These are phyloP conservation scores for Gymnopus androsaceus DNA, from an alignment of 1,284 basidiomycete species.

Conservation along the genomic window DNA sequence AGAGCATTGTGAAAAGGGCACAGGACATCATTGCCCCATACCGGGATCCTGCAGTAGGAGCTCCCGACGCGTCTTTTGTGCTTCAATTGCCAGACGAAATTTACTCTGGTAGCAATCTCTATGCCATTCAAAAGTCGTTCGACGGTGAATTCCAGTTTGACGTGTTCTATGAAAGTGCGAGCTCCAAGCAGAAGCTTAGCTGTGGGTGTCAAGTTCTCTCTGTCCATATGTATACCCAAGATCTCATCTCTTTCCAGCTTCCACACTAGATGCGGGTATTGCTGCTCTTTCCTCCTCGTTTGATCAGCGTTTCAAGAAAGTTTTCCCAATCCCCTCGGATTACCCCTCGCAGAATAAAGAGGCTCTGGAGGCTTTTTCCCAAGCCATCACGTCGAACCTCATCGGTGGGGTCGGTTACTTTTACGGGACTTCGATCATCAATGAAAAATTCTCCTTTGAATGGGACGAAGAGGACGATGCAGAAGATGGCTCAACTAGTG, in stretches of 20 bases:
- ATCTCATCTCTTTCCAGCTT: constrained; percentile 40
- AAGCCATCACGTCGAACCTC: constrained; percentile 86
- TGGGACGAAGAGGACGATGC: constrained; percentile 83
- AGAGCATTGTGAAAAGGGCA: constrained; percentile 62
- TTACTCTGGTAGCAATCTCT: constrained; percentile 75
- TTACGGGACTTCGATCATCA: constrained; percentile 87
- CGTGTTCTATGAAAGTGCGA: constrained; percentile 78
- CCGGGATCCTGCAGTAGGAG: constrained; percentile 45
- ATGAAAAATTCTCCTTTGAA: constrained; percentile 81
- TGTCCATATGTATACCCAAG: constrained; percentile 13
- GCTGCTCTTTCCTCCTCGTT: constrained; percentile 65
- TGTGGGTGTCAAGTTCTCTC: constrained; percentile 43
- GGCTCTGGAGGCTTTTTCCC: constrained; percentile 74
- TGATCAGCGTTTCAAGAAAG: constrained; percentile 63
- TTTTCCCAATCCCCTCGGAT: constrained; percentile 67
- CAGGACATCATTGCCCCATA: constrained; percentile 58
- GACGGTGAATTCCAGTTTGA: constrained; percentile 87
- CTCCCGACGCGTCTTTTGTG: constrained; percentile 80
- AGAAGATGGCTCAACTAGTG: constrained; percentile 43
- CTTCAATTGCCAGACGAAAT: constrained; percentile 78
- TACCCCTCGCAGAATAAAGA: constrained; percentile 48
- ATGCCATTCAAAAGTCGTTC: constrained; percentile 83
- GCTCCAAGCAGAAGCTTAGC: constrained; percentile 59
- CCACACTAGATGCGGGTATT: constrained; percentile 68
- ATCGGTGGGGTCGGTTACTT: constrained; percentile 94